These are phyloP conservation scores for Wickerhamomyces pijperi DNA, from an alignment of 805 yeast genomes.

Conservation along the genomic window DNA sequence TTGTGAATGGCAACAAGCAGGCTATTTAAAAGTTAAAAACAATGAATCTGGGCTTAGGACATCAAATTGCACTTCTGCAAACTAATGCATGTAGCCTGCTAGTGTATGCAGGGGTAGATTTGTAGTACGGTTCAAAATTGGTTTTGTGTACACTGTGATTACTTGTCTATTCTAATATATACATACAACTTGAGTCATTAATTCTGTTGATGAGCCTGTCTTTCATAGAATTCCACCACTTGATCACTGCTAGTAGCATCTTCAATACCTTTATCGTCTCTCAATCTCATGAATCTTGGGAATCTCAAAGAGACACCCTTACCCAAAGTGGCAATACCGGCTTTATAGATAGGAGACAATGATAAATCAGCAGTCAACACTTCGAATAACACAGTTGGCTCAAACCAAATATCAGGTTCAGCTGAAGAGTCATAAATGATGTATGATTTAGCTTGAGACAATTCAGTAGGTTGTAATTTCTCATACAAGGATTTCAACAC, in stretches of 20 bases:
- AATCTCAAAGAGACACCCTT: conserved; percentile 82
- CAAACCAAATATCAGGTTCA: conserved; percentile 90
- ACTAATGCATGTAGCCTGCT: too few relatives aligned
- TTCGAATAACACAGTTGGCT: conserved; percentile 76
- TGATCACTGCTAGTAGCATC: conserved; percentile 84
- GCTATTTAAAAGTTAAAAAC: too few relatives aligned
- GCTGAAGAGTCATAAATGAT: conserved; percentile 63
- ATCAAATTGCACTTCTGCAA: too few relatives aligned
- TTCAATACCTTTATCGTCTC: conserved; percentile 80
- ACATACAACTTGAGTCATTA: too few relatives aligned
- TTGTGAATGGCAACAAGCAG: too few relatives aligned
- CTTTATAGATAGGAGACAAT: conserved; percentile 79
- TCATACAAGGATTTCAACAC: conserved; percentile 50
- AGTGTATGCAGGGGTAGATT: too few relatives aligned
- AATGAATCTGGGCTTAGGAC: too few relatives aligned
- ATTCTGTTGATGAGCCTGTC: conserved; percentile 34
- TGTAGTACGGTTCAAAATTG: too few relatives aligned
- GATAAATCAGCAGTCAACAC: conserved; percentile 87
- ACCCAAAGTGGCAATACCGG: conserved; percentile 62
- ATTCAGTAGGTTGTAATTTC: conserved; percentile 56
- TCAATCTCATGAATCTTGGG: conserved; percentile 71
- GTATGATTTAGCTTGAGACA: conserved; percentile 51
- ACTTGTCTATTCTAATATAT: too few relatives aligned
- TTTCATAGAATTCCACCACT: conserved; percentile 70
- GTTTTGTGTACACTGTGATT: too few relatives aligned